Base-by-base conservation (phyloP, 352 stramenopile genomes). In the Phytophthora pistaciae region DNA sequence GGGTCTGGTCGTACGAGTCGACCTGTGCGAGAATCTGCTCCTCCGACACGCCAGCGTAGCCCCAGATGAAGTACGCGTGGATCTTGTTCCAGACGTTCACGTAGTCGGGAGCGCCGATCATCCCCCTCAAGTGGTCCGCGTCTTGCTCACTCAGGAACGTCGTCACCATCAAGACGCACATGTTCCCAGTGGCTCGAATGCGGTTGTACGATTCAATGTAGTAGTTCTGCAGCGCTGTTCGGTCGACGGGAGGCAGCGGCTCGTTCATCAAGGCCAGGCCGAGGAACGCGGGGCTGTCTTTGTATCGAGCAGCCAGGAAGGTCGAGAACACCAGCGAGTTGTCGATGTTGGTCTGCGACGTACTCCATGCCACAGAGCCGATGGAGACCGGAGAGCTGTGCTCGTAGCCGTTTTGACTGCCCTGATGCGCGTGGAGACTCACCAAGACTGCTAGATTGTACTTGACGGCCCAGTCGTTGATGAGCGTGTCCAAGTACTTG, bases 231-330 rank as follows among this genome's bases (percentile, higher is more conserved):
- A 87, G 38, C 0, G 67, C 42, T 0, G 42, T 46, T 13, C 63
- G 42, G 31, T 78, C 65, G 5, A 66, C 78, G 1, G 57, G 42
- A 7, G 53, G 40, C 9, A 21, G 23, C 2, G 82, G 81, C 42
- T 91, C 82, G 64, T 91, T 91, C 72, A 91, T 87, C 2, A 92
- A 56, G 3, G 67, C 70, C 38, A 92, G 31, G 0, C 85, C 85
- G 2, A 92, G 64, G 62, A 91, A 92, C 18, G 78, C 78, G 3
- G 56, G 48, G 23, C 72, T 82, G 40, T 72, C 46, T 31, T 71
- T 75, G 77, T 92, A 92, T 7, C 84, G 64, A 0, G 31, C 60
- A 4, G 76, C 82, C 5, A 92, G 46, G 56, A 82, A 87, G 11
- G 46, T 74, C 0, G 74, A 79, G 13, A 87, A 69, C 13, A 70